These are phyloP conservation scores for Cadophora luteo-olivacea DNA, from an alignment of 2,329 filamentous ascomycete genomes.

Conservation along the genomic window DNA sequence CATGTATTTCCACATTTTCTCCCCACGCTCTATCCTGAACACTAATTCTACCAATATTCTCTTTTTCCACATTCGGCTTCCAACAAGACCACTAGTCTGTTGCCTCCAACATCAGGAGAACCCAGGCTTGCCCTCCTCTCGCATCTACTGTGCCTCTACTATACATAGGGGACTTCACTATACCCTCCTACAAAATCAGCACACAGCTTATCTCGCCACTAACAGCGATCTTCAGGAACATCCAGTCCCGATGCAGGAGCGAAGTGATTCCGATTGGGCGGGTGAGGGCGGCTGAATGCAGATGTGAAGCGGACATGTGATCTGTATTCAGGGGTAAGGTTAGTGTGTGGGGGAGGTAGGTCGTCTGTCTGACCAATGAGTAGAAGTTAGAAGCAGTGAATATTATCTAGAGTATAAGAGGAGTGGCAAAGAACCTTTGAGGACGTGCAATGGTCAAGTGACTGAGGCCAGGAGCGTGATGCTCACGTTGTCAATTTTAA, in stretches of 20 bases:
- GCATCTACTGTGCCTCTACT: conserved; percentile 1
- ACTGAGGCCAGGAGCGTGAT: not conserved
- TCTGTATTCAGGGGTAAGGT: not conserved
- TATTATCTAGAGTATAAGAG: not conserved
- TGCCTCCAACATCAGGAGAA: not conserved
- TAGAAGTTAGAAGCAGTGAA: not conserved
- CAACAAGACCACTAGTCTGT: no score
- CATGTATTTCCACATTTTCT: not conserved
- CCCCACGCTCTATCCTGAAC: not conserved
- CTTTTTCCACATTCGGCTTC: no score
- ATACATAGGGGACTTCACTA: conserved; percentile 2
- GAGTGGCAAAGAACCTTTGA: not conserved
- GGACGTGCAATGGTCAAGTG: not conserved
- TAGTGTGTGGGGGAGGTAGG: conserved; percentile 10
- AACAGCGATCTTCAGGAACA: conserved; percentile 14
- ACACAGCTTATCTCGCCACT: not conserved
- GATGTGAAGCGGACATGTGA: conserved; percentile 1
- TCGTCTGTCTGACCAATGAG: not conserved
- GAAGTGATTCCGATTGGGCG: not conserved
- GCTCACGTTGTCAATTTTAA: not conserved
- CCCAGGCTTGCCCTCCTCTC: not conserved
- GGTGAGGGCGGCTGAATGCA: not conserved
- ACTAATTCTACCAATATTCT: not conserved
- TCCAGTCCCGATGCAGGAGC: not conserved
- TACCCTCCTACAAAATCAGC: not conserved